Evolutionary conservation across 805 yeast species (phyloP).

Genomic region (Blastobotrys attinorum): DNA sequence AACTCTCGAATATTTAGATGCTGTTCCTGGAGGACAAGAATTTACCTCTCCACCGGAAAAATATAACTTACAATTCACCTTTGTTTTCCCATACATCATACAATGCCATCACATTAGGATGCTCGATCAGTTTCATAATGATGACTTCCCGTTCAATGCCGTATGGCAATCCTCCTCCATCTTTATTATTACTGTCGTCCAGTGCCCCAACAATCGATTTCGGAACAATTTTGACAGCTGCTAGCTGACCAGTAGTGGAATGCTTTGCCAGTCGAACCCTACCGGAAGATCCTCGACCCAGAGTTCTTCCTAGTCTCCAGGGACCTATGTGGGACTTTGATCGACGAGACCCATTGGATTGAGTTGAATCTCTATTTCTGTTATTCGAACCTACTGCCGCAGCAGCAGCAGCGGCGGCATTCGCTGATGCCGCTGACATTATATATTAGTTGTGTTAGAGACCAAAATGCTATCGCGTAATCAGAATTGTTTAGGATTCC

Average conservation of each 20-base stretch:
- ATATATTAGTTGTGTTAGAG: not conserved
- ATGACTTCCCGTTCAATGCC: conserved; percentile 97
- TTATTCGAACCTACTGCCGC: no score
- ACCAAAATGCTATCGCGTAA: no score
- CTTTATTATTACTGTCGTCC: conserved; percentile 28
- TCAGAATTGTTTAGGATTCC: no score
- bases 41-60: not conserved
- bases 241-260: conserved; percentile 72
- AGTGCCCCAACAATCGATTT: conserved; percentile 57
- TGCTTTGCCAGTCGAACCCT: conserved; percentile 90
- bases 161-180: conserved; percentile 64
- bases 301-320: conserved; percentile 90
- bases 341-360: not conserved
- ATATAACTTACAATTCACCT: conserved; percentile 49
- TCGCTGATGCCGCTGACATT: conserved; percentile 14
- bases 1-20: no score
- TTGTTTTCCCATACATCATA: conserved; percentile 98
- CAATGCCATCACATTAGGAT: conserved; percentile 85
- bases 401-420: conserved; percentile 10
- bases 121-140: conserved; percentile 91
- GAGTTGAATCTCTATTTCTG: not conserved
- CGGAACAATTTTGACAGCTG: conserved; percentile 95
- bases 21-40: no score
- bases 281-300: conserved; percentile 96
- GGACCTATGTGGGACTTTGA: conserved; percentile 73